Conservation (phyloP, 169 alveolate genomes). For the Plasmodium vivax region DNA sequence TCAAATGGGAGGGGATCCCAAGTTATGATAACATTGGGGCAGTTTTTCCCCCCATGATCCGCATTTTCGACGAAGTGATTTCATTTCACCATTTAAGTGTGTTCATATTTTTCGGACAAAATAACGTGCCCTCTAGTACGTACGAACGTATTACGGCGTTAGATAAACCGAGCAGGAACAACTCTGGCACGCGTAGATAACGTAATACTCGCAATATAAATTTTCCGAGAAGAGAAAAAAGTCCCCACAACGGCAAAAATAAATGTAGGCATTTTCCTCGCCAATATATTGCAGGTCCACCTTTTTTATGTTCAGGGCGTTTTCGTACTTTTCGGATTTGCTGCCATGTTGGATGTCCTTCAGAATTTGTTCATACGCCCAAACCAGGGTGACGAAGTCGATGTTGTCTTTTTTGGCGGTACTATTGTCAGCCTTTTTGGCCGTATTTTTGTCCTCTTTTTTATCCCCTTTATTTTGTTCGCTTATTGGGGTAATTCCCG, state of each 20-base stretch:
- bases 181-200: conserved; percentile 55
- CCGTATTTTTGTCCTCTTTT: background rate
- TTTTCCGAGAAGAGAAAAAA: conserved; percentile 43
- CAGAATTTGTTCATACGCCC: conserved; percentile 72
- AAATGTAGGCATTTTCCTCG: conserved; percentile 31
- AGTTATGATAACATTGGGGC: background rate
- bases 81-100: background rate
- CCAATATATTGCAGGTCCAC: conserved; percentile 37
- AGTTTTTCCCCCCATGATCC: background rate
- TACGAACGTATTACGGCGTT: conserved; percentile 6
- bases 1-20: background rate
- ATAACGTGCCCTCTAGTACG: background rate
- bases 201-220: conserved; percentile 45
- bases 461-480: background rate
- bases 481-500: background rate
- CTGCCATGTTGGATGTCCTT: conserved; percentile 24
- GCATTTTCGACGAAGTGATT: background rate
- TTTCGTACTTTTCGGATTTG: conserved; percentile 48
- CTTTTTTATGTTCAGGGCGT: conserved; percentile 51
- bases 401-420: background rate
- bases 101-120: background rate
- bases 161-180: conserved; percentile 66
- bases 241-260: conserved; percentile 68
- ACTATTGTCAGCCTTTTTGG: background rate
- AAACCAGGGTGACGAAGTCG: conserved; percentile 51